phyloP scores from a whole-genome alignment of 148 eudicot species.

The Polygonum aviculare region DNA sequence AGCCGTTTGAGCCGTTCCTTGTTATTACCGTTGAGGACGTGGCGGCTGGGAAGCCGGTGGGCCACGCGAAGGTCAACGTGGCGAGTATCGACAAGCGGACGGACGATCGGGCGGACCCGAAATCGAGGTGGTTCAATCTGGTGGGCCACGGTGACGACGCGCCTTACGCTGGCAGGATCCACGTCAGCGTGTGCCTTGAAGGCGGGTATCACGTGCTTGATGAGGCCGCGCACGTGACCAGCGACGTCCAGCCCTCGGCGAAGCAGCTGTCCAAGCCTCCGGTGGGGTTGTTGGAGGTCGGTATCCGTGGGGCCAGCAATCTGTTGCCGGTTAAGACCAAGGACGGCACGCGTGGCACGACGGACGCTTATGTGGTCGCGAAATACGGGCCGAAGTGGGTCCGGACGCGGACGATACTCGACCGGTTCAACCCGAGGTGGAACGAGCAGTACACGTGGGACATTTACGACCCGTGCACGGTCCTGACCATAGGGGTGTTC shows the following conservation, averaged over 20 bases:
- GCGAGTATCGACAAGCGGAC: constrained; percentile 47
- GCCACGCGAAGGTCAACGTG: constrained; percentile 53
- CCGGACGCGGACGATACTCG: constrained; percentile 68
- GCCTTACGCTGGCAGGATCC: constrained; percentile 74
- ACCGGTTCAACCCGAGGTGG: constrained; percentile 84
- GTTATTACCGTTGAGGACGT: constrained; percentile 61
- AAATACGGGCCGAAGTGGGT: constrained; percentile 93
- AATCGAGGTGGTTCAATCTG: constrained; percentile 76
- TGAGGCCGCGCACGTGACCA: constrained; percentile 93
- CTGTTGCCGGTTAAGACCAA: constrained; percentile 69
- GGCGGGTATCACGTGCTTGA: constrained; percentile 99
- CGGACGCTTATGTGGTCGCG: constrained; percentile 80
- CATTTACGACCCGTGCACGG: constrained; percentile 84
- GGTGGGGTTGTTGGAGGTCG: constrained; percentile 77
- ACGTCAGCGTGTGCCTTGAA: constrained; percentile 60
- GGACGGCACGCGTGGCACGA: constrained; percentile 75
- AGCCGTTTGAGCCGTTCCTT: constrained; percentile 83
- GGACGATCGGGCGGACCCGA: constrained; percentile 49
- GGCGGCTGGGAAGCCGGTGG: constrained; percentile 38
- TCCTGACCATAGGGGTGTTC: constrained; percentile 72
- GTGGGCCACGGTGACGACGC: constrained; percentile 42
- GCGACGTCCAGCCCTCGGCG: constrained; percentile 68
- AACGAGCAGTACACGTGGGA: constrained; percentile 93
- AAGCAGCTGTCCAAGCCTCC: constrained; percentile 68
- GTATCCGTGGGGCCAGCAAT: constrained; percentile 67